Evolutionary conservation across 768 basidiomycete genomes (phyloP), one percentile per base, ranked within the genome.

Genomic region (Leccinum subtestaceum): DNA sequence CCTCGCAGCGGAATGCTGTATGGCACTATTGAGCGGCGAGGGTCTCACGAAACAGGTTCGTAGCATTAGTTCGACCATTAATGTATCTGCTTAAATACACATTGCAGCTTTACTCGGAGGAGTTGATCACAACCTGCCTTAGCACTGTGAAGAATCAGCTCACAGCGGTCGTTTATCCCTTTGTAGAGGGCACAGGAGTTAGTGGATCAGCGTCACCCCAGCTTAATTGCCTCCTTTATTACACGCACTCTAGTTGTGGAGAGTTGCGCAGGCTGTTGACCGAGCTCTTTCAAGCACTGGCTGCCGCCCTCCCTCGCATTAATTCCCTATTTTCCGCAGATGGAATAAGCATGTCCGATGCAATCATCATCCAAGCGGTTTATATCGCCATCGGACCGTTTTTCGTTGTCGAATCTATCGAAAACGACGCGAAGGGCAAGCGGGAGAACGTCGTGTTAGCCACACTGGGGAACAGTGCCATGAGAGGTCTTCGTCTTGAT

Each of bases 331-430:
- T 98, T 55, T 84, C 82, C 51, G 83, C 87, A 1, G 87, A 89
- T 67, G 78, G 81, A 59, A 81, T 88, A 63, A 77, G 65, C 57
- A 75, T 98, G 87, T 91, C 91, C 2, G 97, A 98, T 61, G 74
- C 85, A 1, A 91, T 98, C 64, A 90, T 98, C 67, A 97, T 98
- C 53, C 88, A 92, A 64, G 87, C 88, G 0, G 91, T 97, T 4
- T 98, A 96, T 72, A 88, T 98, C 53, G 85, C 94, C 4, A 93
- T 98, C 63, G 92, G 91, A 7, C 95, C 96, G 0, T 95, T 98
- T 71, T 98, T 98, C 67, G 85, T 93, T 5, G 84, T 85, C n/a
- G 92, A 93, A 45, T 76, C 78, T 12, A 76, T 79, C 4, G 87
- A 88, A 32, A 75, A 77, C 43, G 84, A 85, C 50, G 70, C 75